A percentile compares a stretch with the other conserved stretches of the same genome.
Evolutionary conservation across 2,329 filamentous ascomycete species (phyloP).

Genomic region (Hirsutella thompsonii): DNA sequence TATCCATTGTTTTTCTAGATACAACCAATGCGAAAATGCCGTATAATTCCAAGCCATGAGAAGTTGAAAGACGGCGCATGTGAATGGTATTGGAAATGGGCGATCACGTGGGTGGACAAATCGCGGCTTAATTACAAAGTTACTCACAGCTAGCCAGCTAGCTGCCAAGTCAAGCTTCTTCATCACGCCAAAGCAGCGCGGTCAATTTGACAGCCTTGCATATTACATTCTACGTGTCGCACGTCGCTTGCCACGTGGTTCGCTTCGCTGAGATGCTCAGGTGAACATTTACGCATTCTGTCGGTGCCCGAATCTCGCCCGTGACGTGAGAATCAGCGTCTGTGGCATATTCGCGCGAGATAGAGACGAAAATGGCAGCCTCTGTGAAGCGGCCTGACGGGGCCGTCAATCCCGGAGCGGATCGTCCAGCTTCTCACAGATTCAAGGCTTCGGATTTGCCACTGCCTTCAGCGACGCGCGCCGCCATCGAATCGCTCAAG

Average conservation of each 20-base stretch:
- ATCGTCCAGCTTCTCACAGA: slow-evolving; percentile 24
- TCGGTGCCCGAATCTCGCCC: not conserved
- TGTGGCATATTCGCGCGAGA: too few relatives aligned
- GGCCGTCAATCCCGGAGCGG: slow-evolving; percentile 7
- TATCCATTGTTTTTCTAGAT: slow-evolving; percentile 8
- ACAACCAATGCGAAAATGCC: too few relatives aligned
- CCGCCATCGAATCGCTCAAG: slow-evolving; percentile 62
- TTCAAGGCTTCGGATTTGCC: slow-evolving; percentile 67
- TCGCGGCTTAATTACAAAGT: not conserved
- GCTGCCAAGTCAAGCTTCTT: not conserved
- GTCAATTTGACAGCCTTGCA: not conserved
- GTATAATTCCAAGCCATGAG: too few relatives aligned
- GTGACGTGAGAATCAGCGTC: not conserved
- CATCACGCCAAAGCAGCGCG: not conserved
- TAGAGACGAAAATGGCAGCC: slow-evolving; percentile 16
- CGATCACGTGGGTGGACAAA: slow-evolving; percentile 1
- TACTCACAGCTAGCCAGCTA: not conserved
- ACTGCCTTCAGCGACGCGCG: slow-evolving; percentile 57
- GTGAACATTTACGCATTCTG: not conserved
- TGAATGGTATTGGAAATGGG: too few relatives aligned
- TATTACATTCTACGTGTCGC: too few relatives aligned
- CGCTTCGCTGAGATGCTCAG: not conserved
- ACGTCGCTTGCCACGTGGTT: not conserved
- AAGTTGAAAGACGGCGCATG: too few relatives aligned
- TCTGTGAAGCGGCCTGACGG: slow-evolving; percentile 11